Conservation (phyloP, 179 eudicot species). For the Beta macrorhiza region DNA sequence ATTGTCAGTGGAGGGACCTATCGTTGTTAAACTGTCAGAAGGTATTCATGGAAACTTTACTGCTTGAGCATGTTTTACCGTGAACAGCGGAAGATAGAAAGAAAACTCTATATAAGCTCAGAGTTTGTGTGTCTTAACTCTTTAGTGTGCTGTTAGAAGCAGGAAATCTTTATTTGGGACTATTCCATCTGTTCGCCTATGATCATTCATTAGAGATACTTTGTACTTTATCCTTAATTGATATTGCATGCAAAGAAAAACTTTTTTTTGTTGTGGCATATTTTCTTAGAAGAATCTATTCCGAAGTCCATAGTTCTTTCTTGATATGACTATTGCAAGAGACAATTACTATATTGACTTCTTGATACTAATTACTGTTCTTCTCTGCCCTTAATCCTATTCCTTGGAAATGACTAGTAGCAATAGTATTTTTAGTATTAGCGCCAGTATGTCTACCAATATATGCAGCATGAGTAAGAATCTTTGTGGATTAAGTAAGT, state of each 20-base stretch:
- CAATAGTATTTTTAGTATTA: not conserved
- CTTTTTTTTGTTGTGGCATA: too few species aligned
- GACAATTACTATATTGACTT: not conserved
- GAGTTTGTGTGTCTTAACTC: not conserved
- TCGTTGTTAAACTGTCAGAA: not conserved
- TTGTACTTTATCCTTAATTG: not conserved
- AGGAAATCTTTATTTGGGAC: not conserved
- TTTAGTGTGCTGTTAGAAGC: too few species aligned
- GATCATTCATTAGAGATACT: too few species aligned
- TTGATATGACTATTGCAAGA: not conserved
- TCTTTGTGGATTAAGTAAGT: not conserved
- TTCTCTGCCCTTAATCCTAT: not conserved
- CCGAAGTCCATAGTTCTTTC: not conserved
- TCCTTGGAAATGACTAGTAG: not conserved
- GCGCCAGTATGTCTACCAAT: too few species aligned
- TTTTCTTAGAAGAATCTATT: too few species aligned
- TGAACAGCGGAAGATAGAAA: not conserved
- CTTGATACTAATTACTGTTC: not conserved
- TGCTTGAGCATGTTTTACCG: not conserved
- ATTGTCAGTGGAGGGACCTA: not conserved
- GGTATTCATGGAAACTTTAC: not conserved
- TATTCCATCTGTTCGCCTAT: not conserved
- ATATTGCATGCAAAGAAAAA: too few species aligned
- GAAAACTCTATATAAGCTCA: not conserved
- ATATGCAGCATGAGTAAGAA: not conserved